Percentiles rank a stretch among this genome's conserved stretches.
Evolutionary conservation across 805 yeast species (phyloP).

Genomic region (Pichia kluyveri): DNA sequence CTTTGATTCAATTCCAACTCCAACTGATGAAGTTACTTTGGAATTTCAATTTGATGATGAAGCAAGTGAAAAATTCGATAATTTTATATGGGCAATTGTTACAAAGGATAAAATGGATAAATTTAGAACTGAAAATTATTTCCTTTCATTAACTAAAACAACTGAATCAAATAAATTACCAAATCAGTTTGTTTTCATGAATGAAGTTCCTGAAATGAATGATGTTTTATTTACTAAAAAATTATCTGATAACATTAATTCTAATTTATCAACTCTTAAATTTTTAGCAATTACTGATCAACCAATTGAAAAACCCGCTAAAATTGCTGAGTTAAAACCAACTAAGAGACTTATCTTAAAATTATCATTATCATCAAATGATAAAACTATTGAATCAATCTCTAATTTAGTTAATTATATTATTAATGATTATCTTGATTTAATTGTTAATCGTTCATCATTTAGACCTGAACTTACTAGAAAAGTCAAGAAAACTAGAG

Average conservation of each 20-base stretch:
- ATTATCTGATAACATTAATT: conserved; percentile 35
- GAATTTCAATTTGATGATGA: conserved; percentile 45
- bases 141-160: conserved; percentile 75
- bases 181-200: conserved; percentile 72
- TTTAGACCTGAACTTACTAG: conserved; percentile 69
- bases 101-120: conserved; percentile 77
- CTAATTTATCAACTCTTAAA: conserved; percentile 39
- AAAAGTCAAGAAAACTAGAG: conserved; percentile 73
- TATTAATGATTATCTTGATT: conserved; percentile 28
- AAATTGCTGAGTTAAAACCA: conserved; percentile 46
- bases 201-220: conserved; percentile 77
- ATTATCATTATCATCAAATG: conserved; percentile 40
- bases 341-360: conserved; percentile 47
- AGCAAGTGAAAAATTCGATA: conserved; percentile 40
- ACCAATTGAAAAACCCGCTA: conserved; percentile 60
- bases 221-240: conserved; percentile 49
- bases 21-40: conserved; percentile 54
- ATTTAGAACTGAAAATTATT: conserved; percentile 69
- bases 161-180: conserved; percentile 67
- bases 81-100: conserved; percentile 76
- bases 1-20: conserved; percentile 44
- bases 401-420: conserved; percentile 54
- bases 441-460: conserved; percentile 30
- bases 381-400: conserved; percentile 42
- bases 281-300: conserved; percentile 80